Evolutionary conservation across 2,329 filamentous ascomycete species (phyloP).

Genomic region (Coniochaeta sp.): DNA sequence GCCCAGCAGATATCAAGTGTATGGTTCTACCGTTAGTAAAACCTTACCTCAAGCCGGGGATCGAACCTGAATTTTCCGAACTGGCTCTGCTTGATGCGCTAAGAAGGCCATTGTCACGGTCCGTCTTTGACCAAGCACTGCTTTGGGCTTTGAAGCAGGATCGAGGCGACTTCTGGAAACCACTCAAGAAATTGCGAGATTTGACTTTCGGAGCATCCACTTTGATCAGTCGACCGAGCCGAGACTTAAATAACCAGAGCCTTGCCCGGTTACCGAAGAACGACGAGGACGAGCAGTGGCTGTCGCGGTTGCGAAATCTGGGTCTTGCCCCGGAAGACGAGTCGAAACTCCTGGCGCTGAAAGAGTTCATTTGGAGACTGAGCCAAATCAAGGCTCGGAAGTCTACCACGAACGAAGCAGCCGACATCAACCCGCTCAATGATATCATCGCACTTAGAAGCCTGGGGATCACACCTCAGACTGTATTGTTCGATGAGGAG

Average conservation of each 20-base stretch:
- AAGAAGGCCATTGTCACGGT: slow-evolving; percentile 71
- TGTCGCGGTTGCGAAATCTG: slow-evolving; percentile 75
- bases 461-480: slow-evolving; percentile 74
- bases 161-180: slow-evolving; percentile 81
- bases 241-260: slow-evolving; percentile 48
- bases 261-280: slow-evolving; percentile 64
- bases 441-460: slow-evolving; percentile 68
- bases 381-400: slow-evolving; percentile 63
- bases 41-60: slow-evolving; percentile 71
- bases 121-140: slow-evolving; percentile 77
- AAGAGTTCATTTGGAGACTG: slow-evolving; percentile 87
- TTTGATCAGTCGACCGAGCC: slow-evolving; percentile 45
- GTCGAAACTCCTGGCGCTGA: slow-evolving; percentile 74
- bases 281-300: slow-evolving; percentile 91
- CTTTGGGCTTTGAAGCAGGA: slow-evolving; percentile 80
- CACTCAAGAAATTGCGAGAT: slow-evolving; percentile 58
- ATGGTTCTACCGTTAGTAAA: slow-evolving; percentile 73
- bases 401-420: slow-evolving; percentile 11
- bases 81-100: slow-evolving; percentile 70
- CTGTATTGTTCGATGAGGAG: slow-evolving; percentile 84
- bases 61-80: slow-evolving; percentile 62
- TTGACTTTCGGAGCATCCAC: slow-evolving; percentile 59
- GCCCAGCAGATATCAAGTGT: slow-evolving; percentile 73
- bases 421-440: slow-evolving; percentile 45
- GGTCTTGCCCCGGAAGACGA: slow-evolving; percentile 81